These are phyloP conservation scores for Chrysochromulina tobinii DNA, from an alignment of 78 protist species.

Conservation along the genomic window DNA sequence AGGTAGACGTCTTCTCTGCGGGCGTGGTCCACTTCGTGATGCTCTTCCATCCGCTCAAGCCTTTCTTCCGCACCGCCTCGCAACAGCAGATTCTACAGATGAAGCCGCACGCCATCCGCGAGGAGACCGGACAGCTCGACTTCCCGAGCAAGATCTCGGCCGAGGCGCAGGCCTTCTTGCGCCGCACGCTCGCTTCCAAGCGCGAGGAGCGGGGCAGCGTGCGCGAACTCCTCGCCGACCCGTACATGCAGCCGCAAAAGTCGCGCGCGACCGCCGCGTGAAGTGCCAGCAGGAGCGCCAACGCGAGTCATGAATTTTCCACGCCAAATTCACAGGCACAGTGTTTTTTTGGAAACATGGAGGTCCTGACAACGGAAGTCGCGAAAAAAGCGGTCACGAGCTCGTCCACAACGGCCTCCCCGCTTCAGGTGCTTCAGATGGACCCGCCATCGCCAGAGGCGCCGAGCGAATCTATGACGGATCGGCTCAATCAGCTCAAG, in stretches of 20 bases:
- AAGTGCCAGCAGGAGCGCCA: too few species aligned
- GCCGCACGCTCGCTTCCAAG: conserved; percentile 50
- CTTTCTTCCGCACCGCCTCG: conserved; percentile 76
- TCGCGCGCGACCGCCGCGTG: too few species aligned
- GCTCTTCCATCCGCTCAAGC: conserved; percentile 76
- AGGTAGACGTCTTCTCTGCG: conserved; percentile 91
- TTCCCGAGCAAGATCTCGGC: conserved; percentile 64
- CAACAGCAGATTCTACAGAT: conserved; percentile 58
- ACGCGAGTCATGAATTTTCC: too few species aligned
- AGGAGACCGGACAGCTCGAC: not conserved
- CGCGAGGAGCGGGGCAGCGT: conserved; percentile 63
- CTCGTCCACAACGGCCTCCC: too few species aligned
- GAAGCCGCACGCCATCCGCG: conserved; percentile 28
- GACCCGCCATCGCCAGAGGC: too few species aligned
- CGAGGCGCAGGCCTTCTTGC: conserved; percentile 48
- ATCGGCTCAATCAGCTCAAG: too few species aligned
- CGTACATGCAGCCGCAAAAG: not conserved
- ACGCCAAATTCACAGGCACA: too few species aligned
- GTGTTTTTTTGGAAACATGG: too few species aligned
- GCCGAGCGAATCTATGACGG: too few species aligned
- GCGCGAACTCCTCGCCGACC: not conserved
- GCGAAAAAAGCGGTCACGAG: too few species aligned
- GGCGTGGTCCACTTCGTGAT: conserved; percentile 84
- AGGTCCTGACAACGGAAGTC: too few species aligned
- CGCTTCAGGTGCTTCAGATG: too few species aligned